Evolutionary conservation across 306 rosid species (phyloP).

Genomic region (Oemleria cerasiformis): DNA sequence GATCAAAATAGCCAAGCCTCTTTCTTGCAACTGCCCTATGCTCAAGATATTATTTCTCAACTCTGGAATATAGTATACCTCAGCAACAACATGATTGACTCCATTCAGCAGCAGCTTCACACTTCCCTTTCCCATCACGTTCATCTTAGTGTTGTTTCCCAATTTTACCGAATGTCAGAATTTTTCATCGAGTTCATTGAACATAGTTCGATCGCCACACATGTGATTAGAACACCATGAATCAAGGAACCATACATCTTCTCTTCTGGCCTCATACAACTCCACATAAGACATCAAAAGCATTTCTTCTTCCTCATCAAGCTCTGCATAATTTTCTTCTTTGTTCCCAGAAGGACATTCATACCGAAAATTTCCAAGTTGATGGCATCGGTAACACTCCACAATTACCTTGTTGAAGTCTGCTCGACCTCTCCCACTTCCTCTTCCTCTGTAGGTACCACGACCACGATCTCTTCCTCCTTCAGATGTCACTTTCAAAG

Average conservation of each 20-base stretch:
- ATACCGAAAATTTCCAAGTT: conserved; percentile 18
- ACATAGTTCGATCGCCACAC: conserved; percentile 8
- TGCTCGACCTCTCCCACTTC: too few relatives aligned
- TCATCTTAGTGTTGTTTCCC: conserved; percentile 20
- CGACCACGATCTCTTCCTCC: too few relatives aligned
- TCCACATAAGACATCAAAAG: conserved; percentile 24
- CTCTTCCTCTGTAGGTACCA: too few relatives aligned
- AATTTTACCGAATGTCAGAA: conserved; percentile 14
- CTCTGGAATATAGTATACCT: conserved; percentile 17
- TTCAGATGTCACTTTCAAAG: too few relatives aligned
- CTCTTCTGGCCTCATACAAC: too few relatives aligned
- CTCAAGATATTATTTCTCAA: conserved; percentile 10
- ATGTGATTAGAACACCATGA: conserved; percentile 22
- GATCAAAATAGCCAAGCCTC: conserved; percentile 9
- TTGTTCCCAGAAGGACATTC: conserved; percentile 15
- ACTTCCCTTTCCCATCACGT: conserved; percentile 14
- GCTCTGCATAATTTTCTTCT: conserved; percentile 17
- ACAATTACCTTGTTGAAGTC: too few relatives aligned
- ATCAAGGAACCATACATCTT: too few relatives aligned
- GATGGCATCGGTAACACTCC: conserved; percentile 17
- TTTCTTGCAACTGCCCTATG: conserved; percentile 7
- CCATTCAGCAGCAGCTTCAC: conserved; percentile 1
- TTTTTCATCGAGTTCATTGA: conserved; percentile 10
- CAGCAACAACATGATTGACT: neutral
- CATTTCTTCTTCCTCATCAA: conserved; percentile 24